These are phyloP conservation scores for Ganoderma lingzhi DNA, from an alignment of 1,284 basidiomycete species.

Conservation along the genomic window DNA sequence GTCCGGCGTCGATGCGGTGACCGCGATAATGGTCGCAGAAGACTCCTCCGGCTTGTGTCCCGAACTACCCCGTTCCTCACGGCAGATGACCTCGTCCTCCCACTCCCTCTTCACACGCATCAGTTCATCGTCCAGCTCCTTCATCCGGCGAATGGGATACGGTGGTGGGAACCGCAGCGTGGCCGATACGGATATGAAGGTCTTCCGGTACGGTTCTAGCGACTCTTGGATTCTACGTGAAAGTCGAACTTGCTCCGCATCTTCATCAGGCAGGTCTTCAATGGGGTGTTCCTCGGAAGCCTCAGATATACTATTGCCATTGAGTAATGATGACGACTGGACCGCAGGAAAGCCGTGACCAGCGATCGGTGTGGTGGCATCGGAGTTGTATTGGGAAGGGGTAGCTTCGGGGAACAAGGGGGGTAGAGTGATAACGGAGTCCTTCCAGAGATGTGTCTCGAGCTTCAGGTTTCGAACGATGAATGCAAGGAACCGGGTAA, in stretches of 20 bases:
- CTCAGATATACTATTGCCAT: constrained; percentile 36
- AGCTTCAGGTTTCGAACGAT: constrained; percentile 93
- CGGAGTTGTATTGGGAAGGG: constrained; percentile 48
- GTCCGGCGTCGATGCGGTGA: constrained; percentile 40
- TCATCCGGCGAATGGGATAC: constrained; percentile 86
- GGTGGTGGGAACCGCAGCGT: constrained; percentile 92
- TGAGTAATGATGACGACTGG: constrained; percentile 18
- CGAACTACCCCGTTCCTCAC: constrained; percentile 69
- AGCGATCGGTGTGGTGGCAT: constrained; percentile 27
- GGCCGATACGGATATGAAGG: constrained; percentile 91
- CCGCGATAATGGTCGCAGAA: constrained; percentile 40
- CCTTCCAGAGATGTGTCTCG: constrained; percentile 95
- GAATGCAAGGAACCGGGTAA: constrained; percentile 91
- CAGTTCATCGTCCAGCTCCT: constrained; percentile 82
- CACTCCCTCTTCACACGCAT: constrained; percentile 72
- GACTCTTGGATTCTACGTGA: constrained; percentile 81
- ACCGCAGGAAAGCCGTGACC: constrained; percentile 22
- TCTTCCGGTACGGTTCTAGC: constrained; percentile 82
- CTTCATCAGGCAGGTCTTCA: constrained; percentile 71
- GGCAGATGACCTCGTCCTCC: constrained; percentile 85
- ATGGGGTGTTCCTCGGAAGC: constrained; percentile 36
- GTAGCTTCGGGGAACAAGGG: constrained; percentile 70
- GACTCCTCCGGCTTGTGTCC: constrained; percentile 56
- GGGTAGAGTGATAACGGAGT: constrained; percentile 87
- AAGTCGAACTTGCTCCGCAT: constrained; percentile 71